Evolutionary conservation across 2,329 filamentous ascomycete species (phyloP).

Genomic region (Aspergillus nomiae): DNA sequence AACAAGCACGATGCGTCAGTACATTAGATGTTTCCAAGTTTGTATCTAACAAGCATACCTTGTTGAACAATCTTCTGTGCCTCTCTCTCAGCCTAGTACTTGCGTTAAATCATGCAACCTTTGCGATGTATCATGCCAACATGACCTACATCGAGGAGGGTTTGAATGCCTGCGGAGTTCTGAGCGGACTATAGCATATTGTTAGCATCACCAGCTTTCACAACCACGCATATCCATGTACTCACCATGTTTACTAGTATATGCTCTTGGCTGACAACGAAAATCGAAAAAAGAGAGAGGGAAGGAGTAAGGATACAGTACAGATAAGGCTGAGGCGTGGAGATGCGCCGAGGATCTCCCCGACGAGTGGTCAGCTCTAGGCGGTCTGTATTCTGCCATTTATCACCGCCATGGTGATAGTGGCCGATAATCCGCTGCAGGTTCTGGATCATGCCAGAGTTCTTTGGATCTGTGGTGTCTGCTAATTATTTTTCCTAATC

Average conservation of each 20-base stretch:
- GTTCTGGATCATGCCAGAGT: conserved; percentile 1
- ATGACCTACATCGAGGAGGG: conserved; percentile 86
- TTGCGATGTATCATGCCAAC: not conserved
- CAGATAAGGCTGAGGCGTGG: conserved; percentile 26
- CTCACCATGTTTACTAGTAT: conserved; percentile 32
- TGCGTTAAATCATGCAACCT: conserved; percentile 13
- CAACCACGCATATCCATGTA: not conserved
- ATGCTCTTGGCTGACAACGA: conserved; percentile 10
- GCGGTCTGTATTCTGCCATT: conserved; percentile 39
- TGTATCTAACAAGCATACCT: conserved; percentile 57
- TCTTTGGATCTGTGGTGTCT: not conserved
- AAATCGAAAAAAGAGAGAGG: conserved; percentile 11
- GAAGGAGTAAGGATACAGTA: conserved; percentile 12
- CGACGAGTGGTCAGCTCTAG: conserved; percentile 30
- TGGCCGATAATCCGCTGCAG: conserved; percentile 17
- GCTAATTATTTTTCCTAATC: not conserved
- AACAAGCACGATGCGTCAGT: conserved; percentile 30
- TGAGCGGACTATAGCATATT: conserved; percentile 74
- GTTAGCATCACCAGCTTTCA: conserved; percentile 12
- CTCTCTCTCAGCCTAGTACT: conserved; percentile 83
- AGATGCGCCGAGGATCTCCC: conserved; percentile 25
- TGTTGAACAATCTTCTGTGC: conserved; percentile 99
- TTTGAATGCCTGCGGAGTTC: conserved; percentile 98
- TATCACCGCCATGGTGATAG: conserved; percentile 33
- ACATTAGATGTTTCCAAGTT: not conserved